Conservation (phyloP, 768 basidiomycete genomes). For the Crassisporium funariophilum region DNA sequence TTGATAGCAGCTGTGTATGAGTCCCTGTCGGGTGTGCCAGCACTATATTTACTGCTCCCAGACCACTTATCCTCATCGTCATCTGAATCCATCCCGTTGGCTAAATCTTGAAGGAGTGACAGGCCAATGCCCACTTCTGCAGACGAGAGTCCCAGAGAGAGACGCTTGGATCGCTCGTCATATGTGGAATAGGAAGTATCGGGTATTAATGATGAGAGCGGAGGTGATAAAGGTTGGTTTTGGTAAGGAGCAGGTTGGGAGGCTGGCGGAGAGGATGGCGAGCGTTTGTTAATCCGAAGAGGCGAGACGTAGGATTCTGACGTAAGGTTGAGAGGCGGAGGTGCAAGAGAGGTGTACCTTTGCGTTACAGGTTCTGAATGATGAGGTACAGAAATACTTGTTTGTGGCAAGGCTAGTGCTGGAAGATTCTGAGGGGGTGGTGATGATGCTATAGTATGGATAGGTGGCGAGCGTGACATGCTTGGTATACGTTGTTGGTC, state of each 20-base stretch:
- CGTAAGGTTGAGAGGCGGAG: constrained; percentile 15
- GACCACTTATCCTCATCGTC: constrained; percentile 21
- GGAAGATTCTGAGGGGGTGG: no score
- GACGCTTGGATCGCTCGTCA: constrained; percentile 19
- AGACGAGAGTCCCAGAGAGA: constrained; percentile 48
- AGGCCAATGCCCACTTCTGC: constrained; percentile 72
- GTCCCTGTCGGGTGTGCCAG: not conserved
- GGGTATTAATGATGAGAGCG: constrained; percentile 13
- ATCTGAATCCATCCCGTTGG: constrained; percentile 36
- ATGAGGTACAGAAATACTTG: no score
- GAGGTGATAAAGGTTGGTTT: not conserved
- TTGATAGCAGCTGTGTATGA: not conserved
- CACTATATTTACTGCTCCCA: not conserved
- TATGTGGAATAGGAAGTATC: constrained; percentile 26
- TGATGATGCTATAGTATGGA: no score
- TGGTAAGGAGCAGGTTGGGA: constrained; percentile 9
- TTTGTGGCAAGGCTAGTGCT: no score
- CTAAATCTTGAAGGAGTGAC: constrained; percentile 58
- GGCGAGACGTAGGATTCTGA: constrained; percentile 18
- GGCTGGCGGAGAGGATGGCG: constrained; percentile 17
- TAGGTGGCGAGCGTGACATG: no score
- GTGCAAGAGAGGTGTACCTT: constrained; percentile 14
- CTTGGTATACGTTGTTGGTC: no score
- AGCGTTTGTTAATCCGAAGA: constrained; percentile 30
- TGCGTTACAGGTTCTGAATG: constrained; percentile 17